phyloP scores from a whole-genome alignment of 164 flowering plant genomes.

The Berberis vulgaris region DNA sequence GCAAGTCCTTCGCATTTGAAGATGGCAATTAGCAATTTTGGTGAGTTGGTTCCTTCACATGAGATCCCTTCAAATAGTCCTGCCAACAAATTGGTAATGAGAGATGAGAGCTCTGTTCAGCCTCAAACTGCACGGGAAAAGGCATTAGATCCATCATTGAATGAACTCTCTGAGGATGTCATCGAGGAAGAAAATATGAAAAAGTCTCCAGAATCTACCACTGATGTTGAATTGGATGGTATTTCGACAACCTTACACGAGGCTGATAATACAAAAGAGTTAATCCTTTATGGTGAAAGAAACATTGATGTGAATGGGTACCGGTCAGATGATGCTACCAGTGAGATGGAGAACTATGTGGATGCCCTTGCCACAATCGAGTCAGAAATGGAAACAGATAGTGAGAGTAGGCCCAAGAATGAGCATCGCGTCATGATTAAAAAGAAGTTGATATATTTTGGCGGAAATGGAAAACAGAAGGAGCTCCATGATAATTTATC shows the following conservation, averaged over 20 bases:
- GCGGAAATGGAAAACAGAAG: constrained; percentile 30
- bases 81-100: constrained; percentile 16
- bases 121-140: constrained; percentile 28
- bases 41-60: constrained; percentile 37
- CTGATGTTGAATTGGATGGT: constrained; percentile 19
- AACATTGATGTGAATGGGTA: constrained; percentile 28
- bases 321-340: constrained; percentile 58
- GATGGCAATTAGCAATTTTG: constrained; percentile 20
- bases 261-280: constrained; percentile 27
- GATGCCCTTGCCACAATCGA: constrained; percentile 87
- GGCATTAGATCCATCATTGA: constrained; percentile 13
- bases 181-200: constrained; percentile 12
- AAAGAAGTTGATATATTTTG: constrained; percentile 26
- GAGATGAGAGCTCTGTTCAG: constrained; percentile 19
- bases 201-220: constrained; percentile 17
- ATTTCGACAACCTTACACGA: constrained; percentile 14
- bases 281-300: constrained; percentile 28
- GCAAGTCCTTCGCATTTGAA: constrained; percentile 20
- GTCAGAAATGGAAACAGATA: constrained; percentile 69
- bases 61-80: constrained; percentile 41
- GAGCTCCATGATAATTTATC: constrained; percentile 27
- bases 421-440: constrained; percentile 14
- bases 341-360: constrained; percentile 73
- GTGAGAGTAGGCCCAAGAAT: constrained; percentile 35
- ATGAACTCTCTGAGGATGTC: constrained; percentile 18